phyloP scores from a whole-genome alignment of 164 flowering plant species.

The Vitis riparia region DNA sequence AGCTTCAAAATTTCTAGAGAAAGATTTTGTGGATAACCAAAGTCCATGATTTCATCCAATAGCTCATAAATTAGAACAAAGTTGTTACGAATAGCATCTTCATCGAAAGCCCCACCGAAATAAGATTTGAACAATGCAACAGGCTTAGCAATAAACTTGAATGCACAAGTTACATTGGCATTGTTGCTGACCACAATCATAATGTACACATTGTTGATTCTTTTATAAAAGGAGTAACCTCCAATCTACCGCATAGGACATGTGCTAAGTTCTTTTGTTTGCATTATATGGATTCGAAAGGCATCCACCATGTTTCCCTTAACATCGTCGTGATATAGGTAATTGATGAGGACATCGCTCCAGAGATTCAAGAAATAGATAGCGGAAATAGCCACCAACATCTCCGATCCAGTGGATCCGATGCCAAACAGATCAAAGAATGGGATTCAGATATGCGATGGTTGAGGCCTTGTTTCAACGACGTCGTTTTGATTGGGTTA shows the following conservation, averaged over 20 bases:
- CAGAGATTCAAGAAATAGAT: slow-evolving; percentile 94
- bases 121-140: slow-evolving; percentile 93
- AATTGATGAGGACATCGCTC: slow-evolving; percentile 97
- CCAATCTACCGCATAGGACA: slow-evolving; percentile 99
- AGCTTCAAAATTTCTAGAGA: no score
- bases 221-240: slow-evolving; percentile 97
- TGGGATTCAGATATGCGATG: slow-evolving; percentile 2
- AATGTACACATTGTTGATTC: slow-evolving; percentile 98
- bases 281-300: slow-evolving; percentile 95
- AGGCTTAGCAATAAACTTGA: slow-evolving; percentile 99
- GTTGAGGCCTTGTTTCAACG: no score
- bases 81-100: slow-evolving; percentile 97
- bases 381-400: slow-evolving; percentile 99
- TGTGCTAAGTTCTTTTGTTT: slow-evolving; percentile 96
- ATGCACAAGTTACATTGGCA: slow-evolving; percentile 97
- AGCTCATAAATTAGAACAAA: slow-evolving; percentile 96
- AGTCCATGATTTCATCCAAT: slow-evolving; percentile 47
- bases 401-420: slow-evolving; percentile 36
- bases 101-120: slow-evolving; percentile 98
- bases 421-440: background rate
- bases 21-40: no score
- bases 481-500: no score
- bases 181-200: slow-evolving; percentile 99
- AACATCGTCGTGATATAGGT: slow-evolving; percentile 96
- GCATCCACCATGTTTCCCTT: slow-evolving; percentile 99